Evolutionary conservation across 768 basidiomycete genomes (phyloP).

Genomic region (Amanita rimosa): DNA sequence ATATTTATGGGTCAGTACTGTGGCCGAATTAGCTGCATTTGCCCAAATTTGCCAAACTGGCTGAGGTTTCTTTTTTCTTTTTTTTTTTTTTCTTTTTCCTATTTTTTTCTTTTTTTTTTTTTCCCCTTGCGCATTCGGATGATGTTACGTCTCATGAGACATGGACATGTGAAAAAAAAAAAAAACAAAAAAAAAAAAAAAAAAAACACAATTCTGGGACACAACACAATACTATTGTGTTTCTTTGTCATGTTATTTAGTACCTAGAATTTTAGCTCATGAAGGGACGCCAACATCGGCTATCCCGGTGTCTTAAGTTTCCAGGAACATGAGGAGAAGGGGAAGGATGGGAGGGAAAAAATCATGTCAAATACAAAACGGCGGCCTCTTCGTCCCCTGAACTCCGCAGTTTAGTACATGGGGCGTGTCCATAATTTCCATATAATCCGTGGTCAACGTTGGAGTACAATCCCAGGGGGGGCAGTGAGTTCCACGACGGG

Average conservation of each 20-base stretch:
- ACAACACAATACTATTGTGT: no score
- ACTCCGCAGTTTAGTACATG: neutral
- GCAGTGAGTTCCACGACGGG: neutral
- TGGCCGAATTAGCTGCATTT: neutral
- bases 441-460: neutral
- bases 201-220: no score
- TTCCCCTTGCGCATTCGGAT: no score
- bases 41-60: neutral
- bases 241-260: neutral
- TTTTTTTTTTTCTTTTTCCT: no score
- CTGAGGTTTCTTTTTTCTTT: no score
- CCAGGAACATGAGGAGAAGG: neutral
- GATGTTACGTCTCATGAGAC: no score
- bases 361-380: no score
- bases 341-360: no score
- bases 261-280: neutral
- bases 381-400: neutral
- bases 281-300: neutral
- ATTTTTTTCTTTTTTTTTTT: no score
- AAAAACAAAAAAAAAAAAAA: no score
- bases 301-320: conserved; percentile 2
- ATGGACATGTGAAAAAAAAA: neutral
- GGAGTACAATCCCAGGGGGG: neutral
- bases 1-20: neutral
- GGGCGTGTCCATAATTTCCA: neutral